Base-by-base conservation (phyloP, 1,284 basidiomycete species). In the Ustilago trichophora region DNA sequence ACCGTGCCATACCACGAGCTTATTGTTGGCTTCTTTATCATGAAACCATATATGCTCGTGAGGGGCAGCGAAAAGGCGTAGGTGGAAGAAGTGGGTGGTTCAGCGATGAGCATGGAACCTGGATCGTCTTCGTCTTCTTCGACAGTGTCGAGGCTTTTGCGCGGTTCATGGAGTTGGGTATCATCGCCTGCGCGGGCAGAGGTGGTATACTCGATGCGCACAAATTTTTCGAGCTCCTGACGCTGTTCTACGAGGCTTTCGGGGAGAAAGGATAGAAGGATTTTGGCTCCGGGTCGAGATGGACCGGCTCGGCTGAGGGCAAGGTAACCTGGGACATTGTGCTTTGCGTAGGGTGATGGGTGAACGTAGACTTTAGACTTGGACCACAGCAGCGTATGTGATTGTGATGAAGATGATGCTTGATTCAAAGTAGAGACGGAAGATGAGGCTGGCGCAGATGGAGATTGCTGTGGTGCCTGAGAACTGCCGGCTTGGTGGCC, bases 31-130 rank as follows among this genome's bases (percentile, higher is more conserved):
- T 91, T 89, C 68, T 90, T 88, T 1, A 95, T 89, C 41, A 92
- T 85, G 44, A 98, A 85, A 18, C 92, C 95, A 82, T 98, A 97
- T 67, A 98, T 88, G 15, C 89, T 90, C 0, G 89, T 88, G 41
- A 98, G 79, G 2, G 94, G 91, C 0, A 97, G 88, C 15, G 93
- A 95, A 83, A 98, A 98, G 1, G 95, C 93, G 78, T 97, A 96
- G 18, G 91, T 91, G 13, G 72, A 48, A 2, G 72, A 64, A 31
- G 71, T 58, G 22, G 72, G 64, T 12, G 67, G 70, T 37, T 59
- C 59, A 25, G 63, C 55, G 46, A 72, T 73, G 27, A 70, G 60
- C 49, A 59, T 45, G 10, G 59, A 70, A 15, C 63, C 57, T 29
- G 33, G 13, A 21, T 59, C 54, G 16, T 66, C 49, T 10, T 49